Evolutionary conservation across 2,329 filamentous ascomycete genomes (phyloP), one percentile per base, ranked within the genome.

Genomic region (Diplodia corticola): DNA sequence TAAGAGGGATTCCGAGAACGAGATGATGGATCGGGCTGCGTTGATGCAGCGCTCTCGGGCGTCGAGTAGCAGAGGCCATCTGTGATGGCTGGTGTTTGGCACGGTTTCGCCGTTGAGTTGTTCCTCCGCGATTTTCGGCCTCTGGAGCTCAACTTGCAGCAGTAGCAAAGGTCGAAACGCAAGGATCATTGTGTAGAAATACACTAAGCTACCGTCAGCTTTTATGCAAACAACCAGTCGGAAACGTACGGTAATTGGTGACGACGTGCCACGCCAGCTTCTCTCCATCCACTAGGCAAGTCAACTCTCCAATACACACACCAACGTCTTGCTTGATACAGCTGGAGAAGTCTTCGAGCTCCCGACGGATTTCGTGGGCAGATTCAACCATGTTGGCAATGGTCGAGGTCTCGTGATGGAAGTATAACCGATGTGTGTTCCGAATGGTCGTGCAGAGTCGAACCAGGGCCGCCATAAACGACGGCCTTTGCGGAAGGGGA

Each of bases 171-270:
- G 64, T 3, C 64, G 44, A 17, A 60, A 65, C 5, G 54, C 40
- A 6, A 65, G 53, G 24, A 65, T 26, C 28, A 44, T 37, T 1
- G 54, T 60, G 44, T 60, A 65, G 20, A 59, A 60, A 4, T 65
- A 65, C 10, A 65, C 53, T 63, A 12, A 6, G 5, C 0, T 5
- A 1, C 22, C 44, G 22, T 63, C 30, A 63, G 60, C n/a, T 40
- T 44, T 9, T 1, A 0, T 13, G 6, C 2, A 9, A 15, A 17
- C 10, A 5, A n/a, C 1, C 2, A 6, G 9, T 5, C 13, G 3
- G 46, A 20, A 15, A 13, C 60, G 7, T 44, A 63, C 60, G 10
- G 24, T 60, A 65, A 15, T 28, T 59, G 6, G 26, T 33, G 6
- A 60, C 37, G 10, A 53, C 15, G 26, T 50, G 64, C 37, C 22